Conservation (phyloP, 495 filamentous ascomycete genomes). For the Hyaloscypha hepaticicola region DNA sequence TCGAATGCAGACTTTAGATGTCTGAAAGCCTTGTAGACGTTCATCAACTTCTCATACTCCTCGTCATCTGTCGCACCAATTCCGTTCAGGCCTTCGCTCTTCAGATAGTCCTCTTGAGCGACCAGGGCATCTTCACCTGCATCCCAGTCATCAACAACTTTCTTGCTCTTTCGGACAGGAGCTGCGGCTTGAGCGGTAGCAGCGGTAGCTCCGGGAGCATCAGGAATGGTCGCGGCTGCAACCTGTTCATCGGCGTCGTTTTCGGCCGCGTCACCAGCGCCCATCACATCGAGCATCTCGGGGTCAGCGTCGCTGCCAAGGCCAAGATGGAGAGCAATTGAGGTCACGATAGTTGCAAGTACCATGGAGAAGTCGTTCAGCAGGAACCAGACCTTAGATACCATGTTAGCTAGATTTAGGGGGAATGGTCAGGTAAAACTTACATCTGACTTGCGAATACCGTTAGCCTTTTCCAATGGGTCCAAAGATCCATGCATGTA, state of each 20-base stretch:
- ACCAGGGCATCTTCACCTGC: conserved; percentile 30
- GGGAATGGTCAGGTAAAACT: conserved; percentile 56
- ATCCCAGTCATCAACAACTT: conserved; percentile 44
- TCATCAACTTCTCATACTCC: conserved; percentile 49
- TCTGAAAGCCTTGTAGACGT: conserved; percentile 56
- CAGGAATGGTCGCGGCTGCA: conserved; percentile 23
- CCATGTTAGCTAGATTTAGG: conserved; percentile 48
- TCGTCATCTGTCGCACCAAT: conserved; percentile 33
- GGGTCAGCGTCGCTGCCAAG: conserved; percentile 43
- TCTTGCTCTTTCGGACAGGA: conserved; percentile 34
- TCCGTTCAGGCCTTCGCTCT: conserved; percentile 18
- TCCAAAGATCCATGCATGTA: conserved; percentile 64
- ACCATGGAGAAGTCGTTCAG: conserved; percentile 66
- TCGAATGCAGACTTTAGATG: conserved; percentile 61
- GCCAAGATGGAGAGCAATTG: conserved; percentile 45
- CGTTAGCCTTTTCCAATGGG: conserved; percentile 56
- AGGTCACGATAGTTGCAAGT: conserved; percentile 61
- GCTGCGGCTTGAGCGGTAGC: conserved; percentile 15
- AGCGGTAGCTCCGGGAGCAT: conserved; percentile 6
- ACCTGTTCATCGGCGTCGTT: conserved; percentile 36
- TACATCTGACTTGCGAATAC: conserved; percentile 58
- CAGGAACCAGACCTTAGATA: conserved; percentile 44
- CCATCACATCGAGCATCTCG: conserved; percentile 42
- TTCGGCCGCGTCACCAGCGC: conserved; percentile 34
- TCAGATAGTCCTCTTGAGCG: conserved; percentile 31